A percentile compares a stretch with the other conserved stretches of the same genome.
Conservation (phyloP, 2,329 filamentous ascomycete genomes). For the Ambrosiella xylebori region DNA sequence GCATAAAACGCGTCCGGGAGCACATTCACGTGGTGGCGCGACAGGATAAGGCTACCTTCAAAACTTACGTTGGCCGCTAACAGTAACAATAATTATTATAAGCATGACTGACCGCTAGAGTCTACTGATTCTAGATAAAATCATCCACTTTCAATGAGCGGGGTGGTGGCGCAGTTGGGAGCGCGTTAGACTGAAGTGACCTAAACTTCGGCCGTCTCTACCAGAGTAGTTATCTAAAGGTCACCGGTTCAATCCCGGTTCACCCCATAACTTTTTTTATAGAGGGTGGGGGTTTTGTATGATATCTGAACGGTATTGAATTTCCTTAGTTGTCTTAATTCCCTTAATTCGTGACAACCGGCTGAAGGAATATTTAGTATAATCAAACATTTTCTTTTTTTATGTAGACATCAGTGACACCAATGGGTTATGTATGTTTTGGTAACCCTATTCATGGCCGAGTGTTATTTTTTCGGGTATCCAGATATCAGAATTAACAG, state of each 20-base stretch:
- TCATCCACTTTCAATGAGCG: background rate
- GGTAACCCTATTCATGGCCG: no score
- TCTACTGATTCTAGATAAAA: background rate
- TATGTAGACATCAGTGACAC: no score
- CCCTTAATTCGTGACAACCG: no score
- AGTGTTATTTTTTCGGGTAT: no score
- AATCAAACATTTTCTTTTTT: no score
- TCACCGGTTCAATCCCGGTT: slow-evolving; percentile 13
- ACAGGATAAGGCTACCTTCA: background rate
- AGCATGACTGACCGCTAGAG: background rate
- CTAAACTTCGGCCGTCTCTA: slow-evolving; percentile 10
- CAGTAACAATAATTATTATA: background rate
- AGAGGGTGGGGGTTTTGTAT: no score
- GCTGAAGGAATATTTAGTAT: no score
- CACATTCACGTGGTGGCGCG: slow-evolving; percentile 4
- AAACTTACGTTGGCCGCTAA: background rate
- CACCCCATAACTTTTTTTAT: slow-evolving; percentile 7
- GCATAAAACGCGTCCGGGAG: slow-evolving; percentile 6
- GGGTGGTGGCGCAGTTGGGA: slow-evolving; percentile 13
- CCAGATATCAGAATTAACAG: no score
- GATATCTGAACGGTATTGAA: no score
- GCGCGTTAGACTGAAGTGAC: slow-evolving; percentile 13
- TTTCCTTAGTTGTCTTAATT: no score
- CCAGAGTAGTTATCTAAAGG: slow-evolving; percentile 12
- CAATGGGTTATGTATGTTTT: no score